phyloP scores from a whole-genome alignment of 225 moss, liverwort and hornwort genomes.

The Sphagnum contortum region DNA sequence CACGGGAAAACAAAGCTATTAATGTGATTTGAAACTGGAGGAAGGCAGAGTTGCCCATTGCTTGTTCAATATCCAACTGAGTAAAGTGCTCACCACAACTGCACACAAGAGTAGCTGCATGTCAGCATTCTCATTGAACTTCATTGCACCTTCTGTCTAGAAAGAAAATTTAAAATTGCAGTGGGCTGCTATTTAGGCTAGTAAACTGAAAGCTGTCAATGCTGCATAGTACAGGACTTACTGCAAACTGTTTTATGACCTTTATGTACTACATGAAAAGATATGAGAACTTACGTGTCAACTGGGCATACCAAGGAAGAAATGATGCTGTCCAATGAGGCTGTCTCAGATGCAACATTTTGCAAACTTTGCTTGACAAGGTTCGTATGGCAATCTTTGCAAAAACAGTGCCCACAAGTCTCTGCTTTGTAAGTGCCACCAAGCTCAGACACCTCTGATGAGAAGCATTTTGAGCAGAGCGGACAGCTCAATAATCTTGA shows the following conservation, averaged over 20 bases:
- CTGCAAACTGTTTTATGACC: neutral
- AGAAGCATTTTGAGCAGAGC: conserved; percentile 1
- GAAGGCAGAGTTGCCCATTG: conserved; percentile 2
- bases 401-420: conserved; percentile 4
- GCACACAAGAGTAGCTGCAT: neutral
- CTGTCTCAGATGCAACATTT: conserved; percentile 3
- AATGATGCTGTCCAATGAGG: conserved; percentile 6
- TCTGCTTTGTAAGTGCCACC: neutral
- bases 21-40: conserved; percentile 4
- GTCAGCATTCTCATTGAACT: neutral
- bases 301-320: conserved; percentile 7
- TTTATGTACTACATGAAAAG: neutral
- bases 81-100: conserved; percentile 8
- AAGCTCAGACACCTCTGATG: neutral
- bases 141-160: neutral
- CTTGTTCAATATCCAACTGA: conserved; percentile 5
- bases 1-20: conserved; percentile 3
- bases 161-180: too few species aligned
- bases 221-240: too few species aligned
- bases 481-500: neutral
- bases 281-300: conserved; percentile 1
- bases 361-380: conserved; percentile 1
- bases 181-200: too few species aligned
- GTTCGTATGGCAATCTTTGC: conserved; percentile 6
- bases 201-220: too few species aligned